Evolutionary conservation across 2,329 filamentous ascomycete genomes (phyloP).

Genomic region (Penicillium oxalicum): DNA sequence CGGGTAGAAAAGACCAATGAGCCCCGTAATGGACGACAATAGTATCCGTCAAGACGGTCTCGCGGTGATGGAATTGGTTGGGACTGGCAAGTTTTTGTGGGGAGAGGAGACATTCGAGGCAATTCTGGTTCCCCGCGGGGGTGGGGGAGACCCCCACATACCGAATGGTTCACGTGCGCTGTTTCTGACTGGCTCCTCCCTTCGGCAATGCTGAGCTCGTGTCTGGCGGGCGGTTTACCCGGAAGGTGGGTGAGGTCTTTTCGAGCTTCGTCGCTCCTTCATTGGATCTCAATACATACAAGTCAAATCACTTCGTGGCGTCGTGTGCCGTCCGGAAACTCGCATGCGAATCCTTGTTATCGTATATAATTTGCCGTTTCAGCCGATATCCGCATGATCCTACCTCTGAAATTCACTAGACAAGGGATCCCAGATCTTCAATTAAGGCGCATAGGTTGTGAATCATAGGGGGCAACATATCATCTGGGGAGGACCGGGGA

Average conservation of each 20-base stretch:
- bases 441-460: slow-evolving; percentile 13
- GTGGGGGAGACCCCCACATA: slow-evolving; percentile 5
- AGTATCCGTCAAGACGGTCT: too few species aligned
- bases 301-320: too few species aligned
- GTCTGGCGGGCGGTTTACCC: too few species aligned
- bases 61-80: too few species aligned
- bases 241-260: too few species aligned
- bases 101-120: background rate
- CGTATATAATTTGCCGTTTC: background rate
- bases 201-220: background rate
- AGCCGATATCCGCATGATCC: background rate
- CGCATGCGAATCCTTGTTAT: background rate
- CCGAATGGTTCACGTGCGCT: background rate
- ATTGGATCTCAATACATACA: too few species aligned
- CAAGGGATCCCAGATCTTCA: slow-evolving; percentile 12
- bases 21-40: too few species aligned
- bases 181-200: background rate
- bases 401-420: background rate
- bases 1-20: too few species aligned
- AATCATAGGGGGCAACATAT: slow-evolving; percentile 11
- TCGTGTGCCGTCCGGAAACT: too few species aligned
- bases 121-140: slow-evolving; percentile 4
- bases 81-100: background rate
- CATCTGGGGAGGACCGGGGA: slow-evolving; percentile 6
- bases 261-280: too few species aligned